Evolutionary conservation across 225 moss, liverwort and hornwort genomes (phyloP).

Genomic region (Climacium dendroides): DNA sequence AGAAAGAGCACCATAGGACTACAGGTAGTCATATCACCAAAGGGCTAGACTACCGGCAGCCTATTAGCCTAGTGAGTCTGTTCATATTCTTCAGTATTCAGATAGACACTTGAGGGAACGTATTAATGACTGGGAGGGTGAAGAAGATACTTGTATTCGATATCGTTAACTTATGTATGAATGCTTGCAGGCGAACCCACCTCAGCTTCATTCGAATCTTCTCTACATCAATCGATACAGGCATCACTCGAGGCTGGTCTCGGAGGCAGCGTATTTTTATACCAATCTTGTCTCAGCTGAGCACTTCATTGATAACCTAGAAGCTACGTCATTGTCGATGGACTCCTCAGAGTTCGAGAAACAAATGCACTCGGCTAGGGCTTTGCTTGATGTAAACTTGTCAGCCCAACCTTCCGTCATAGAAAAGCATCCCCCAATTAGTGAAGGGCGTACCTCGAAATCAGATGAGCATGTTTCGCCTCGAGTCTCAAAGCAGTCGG

Average conservation of each 20-base stretch:
- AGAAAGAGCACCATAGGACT: background rate
- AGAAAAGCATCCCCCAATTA: constrained; percentile 4
- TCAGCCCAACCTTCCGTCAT: constrained; percentile 17
- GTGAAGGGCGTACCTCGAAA: constrained; percentile 15
- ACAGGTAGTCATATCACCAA: background rate
- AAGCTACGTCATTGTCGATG: constrained; percentile 73
- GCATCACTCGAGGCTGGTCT: constrained; percentile 69
- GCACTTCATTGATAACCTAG: constrained; percentile 63
- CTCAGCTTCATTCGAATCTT: constrained; percentile 95
- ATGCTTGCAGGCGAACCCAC: constrained; percentile 81
- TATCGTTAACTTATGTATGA: background rate
- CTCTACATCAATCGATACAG: constrained; percentile 88
- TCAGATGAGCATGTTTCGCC: constrained; percentile 15
- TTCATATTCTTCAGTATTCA: background rate
- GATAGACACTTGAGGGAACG: background rate
- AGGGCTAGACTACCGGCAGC: background rate
- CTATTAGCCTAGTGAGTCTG: background rate
- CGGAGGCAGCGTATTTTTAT: constrained; percentile 93
- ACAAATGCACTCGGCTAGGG: constrained; percentile 67
- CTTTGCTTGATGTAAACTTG: constrained; percentile 37
- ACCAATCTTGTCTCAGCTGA: constrained; percentile 95
- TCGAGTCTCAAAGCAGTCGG: constrained; percentile 14
- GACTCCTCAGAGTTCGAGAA: constrained; percentile 76
- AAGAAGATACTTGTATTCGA: background rate
- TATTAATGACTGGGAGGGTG: background rate